phyloP scores from a whole-genome alignment of 2,329 filamentous ascomycete species.

The Acrodontium crateriforme region DNA sequence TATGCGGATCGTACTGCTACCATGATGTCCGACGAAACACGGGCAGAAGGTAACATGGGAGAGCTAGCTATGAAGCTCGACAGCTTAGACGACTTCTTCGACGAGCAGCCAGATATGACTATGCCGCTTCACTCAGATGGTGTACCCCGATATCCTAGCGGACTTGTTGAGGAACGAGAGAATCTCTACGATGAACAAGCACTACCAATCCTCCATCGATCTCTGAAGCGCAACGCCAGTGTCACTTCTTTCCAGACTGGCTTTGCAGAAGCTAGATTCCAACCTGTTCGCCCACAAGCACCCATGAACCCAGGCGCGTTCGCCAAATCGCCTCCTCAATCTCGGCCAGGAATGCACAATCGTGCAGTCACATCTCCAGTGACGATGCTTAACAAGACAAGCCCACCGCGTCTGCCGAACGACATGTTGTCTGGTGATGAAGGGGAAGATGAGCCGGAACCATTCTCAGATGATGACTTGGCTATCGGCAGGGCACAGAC shows the following conservation, averaged over 20 bases:
- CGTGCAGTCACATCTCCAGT: slow-evolving; percentile 75
- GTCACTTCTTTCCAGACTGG: slow-evolving; percentile 73
- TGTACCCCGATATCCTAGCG: slow-evolving; percentile 8
- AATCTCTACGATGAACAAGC: slow-evolving; percentile 89
- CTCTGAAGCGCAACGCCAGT: slow-evolving; percentile 56
- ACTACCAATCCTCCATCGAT: slow-evolving; percentile 76
- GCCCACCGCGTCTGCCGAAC: slow-evolving; percentile 34
- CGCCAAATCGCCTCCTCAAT: slow-evolving; percentile 23
- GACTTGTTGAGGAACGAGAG: slow-evolving; percentile 47
- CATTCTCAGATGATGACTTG: slow-evolving; percentile 58
- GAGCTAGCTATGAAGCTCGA: slow-evolving; percentile 58
- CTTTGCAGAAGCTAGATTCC: slow-evolving; percentile 57
- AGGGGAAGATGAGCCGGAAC: slow-evolving; percentile 40
- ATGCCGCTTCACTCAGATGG: slow-evolving; percentile 11
- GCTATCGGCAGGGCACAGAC: slow-evolving; percentile 32
- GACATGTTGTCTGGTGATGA: slow-evolving; percentile 69
- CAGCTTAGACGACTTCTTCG: slow-evolving; percentile 42
- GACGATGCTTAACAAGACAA: slow-evolving; percentile 32
- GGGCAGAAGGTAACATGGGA: slow-evolving; percentile 59
- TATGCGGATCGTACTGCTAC: slow-evolving; percentile 70
- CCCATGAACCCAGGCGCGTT: slow-evolving; percentile 45
- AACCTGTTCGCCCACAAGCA: slow-evolving; percentile 34
- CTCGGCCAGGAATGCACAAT: slow-evolving; percentile 57
- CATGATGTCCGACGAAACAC: slow-evolving; percentile 77
- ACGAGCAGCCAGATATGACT: slow-evolving; percentile 24